phyloP scores from a whole-genome alignment of 257 asterid genomes.

The Misopates orontium region DNA sequence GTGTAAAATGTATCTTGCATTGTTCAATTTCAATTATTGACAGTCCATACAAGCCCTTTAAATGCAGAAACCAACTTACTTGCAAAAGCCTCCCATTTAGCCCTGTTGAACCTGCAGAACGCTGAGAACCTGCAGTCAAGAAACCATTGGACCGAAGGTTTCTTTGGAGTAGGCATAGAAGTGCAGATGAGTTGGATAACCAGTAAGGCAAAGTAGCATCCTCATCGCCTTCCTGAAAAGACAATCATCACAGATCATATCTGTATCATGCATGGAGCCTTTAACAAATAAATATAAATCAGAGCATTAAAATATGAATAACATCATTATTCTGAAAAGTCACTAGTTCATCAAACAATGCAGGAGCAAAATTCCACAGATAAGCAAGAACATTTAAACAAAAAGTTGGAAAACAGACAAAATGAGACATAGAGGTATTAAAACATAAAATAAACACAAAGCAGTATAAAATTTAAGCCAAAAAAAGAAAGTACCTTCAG shows the following conservation, averaged over 20 bases:
- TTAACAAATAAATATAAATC: constrained; percentile 18
- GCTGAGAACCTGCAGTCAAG: constrained; percentile 69
- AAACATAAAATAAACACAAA: neutral
- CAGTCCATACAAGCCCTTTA: neutral
- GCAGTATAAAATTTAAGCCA: constrained; percentile 9
- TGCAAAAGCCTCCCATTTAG: constrained; percentile 72
- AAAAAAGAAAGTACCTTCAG: constrained; percentile 61
- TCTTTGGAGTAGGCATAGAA: constrained; percentile 90
- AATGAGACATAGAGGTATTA: constrained; percentile 3
- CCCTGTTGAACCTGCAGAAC: constrained; percentile 72
- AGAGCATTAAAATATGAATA: constrained; percentile 6
- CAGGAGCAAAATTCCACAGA: neutral
- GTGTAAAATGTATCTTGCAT: too few species aligned
- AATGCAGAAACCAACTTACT: constrained; percentile 46
- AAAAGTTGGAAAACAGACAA: neutral
- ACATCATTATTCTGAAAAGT: constrained; percentile 4
- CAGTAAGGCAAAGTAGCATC: constrained; percentile 82
- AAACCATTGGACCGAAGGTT: constrained; percentile 87
- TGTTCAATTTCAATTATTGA: too few species aligned
- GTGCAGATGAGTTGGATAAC: constrained; percentile 94
- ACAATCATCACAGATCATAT: constrained; percentile 18
- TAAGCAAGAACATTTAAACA: constrained; percentile 16
- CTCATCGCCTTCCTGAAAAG: constrained; percentile 79
- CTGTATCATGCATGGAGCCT: constrained; percentile 18
- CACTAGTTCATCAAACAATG: neutral